These are phyloP conservation scores for Emydomyces testavorans DNA, from an alignment of 2,329 filamentous ascomycete genomes.

Conservation along the genomic window DNA sequence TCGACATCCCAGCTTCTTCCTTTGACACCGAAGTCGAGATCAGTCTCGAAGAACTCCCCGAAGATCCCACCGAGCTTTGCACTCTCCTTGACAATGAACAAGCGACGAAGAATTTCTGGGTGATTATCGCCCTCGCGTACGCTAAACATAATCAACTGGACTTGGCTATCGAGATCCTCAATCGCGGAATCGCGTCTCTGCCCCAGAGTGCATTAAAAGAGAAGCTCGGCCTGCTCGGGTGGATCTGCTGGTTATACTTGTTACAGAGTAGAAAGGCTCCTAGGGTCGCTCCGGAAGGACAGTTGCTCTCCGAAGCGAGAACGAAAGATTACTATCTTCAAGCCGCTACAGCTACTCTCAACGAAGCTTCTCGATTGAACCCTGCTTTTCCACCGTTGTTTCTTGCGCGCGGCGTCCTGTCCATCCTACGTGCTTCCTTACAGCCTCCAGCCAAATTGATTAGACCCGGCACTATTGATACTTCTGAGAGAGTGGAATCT, in stretches of 20 bases:
- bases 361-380: conserved; percentile 90
- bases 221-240: conserved; percentile 71
- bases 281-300: conserved; percentile 52
- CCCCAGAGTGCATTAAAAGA: conserved; percentile 61
- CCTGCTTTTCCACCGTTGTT: conserved; percentile 85
- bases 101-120: conserved; percentile 87
- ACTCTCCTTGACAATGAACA: conserved; percentile 89
- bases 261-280: conserved; percentile 78
- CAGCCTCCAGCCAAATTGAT: conserved; percentile 60
- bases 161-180: conserved; percentile 59
- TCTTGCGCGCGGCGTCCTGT: conserved; percentile 78
- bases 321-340: conserved; percentile 92
- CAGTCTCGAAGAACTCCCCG: conserved; percentile 76
- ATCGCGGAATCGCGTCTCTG: conserved; percentile 62
- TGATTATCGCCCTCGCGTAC: conserved; percentile 93
- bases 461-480: conserved; percentile 52
- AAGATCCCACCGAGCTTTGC: conserved; percentile 90
- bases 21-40: conserved; percentile 70
- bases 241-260: conserved; percentile 82
- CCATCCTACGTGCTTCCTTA: conserved; percentile 75
- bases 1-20: conserved; percentile 53
- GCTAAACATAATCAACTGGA: conserved; percentile 92
- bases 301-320: conserved; percentile 58
- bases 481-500: conserved; percentile 61
- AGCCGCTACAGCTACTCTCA: conserved; percentile 77